Evolutionary conservation across 306 rosid species (phyloP), one percentile per base, ranked within the genome.

Genomic region (Hylodesmum podocarpum): DNA sequence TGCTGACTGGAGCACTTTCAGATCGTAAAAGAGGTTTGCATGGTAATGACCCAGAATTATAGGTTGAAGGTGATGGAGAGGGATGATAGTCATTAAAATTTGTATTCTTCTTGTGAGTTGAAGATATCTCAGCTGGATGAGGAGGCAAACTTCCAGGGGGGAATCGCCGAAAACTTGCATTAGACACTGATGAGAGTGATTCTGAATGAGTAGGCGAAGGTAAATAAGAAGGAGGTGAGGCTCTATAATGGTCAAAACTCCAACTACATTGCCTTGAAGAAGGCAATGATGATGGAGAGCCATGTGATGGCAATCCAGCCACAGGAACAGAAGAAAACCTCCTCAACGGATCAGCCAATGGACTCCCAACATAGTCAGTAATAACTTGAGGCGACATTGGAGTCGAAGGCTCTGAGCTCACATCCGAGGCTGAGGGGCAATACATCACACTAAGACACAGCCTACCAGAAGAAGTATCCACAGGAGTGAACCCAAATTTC

Each of bases 161-260:
- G 6, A 78, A 46, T 67, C 79, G 84, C 3, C 70, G 73, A 74
- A 84, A 79, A 70, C 82, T 66, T 22, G 81, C 86, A 83, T 84
- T 83, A 37, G 88, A 80, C 70, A 75, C 62, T 54, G 75, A 80
- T 37, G 88, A 66, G 21, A 53, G 83, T 3, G 88, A 76, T 65
- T 94, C 98, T 7, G 96, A 94, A 83, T 80, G 49, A 3, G 93
- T 80, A 27, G 97, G 97, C 1, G 98, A 94, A 72, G 96, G 96
- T 19, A 87, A 85, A 73, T 58, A 82, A 61, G 86, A 83, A 65
- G 93, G 86, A 4, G 93, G 76, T 12, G 89, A 89, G 36, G 90
- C 87, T 86, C 87, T 84, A 77, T 64, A 76, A 5, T 29, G 82
- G 58, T 91, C 98, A 72, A 67, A 87, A 83, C 91, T 84, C 92